Evolutionary conservation across 2,329 filamentous ascomycete genomes (phyloP).

Genomic region (Sclerotinia subarctica): DNA sequence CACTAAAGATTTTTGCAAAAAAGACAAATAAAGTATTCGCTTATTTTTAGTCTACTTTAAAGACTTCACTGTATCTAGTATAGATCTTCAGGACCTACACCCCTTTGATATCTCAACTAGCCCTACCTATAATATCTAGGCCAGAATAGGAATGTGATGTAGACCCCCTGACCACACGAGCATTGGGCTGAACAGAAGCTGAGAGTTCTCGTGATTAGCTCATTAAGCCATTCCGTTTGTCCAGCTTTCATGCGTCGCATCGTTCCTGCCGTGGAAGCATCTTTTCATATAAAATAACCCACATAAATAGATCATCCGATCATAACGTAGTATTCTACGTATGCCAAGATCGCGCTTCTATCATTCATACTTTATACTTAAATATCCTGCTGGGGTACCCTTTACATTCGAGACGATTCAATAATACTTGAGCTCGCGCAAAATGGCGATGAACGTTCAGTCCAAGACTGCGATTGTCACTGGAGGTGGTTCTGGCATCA

Average conservation of each 20-base stretch:
- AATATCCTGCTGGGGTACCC: neutral
- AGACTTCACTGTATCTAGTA: too few species aligned
- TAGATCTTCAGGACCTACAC: too few species aligned
- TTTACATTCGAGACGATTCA: neutral
- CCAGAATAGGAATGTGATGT: too few species aligned
- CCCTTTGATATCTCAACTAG: too few species aligned
- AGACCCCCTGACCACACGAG: too few species aligned
- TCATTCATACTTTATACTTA: neutral
- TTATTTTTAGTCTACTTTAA: too few species aligned
- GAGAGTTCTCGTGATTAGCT: neutral
- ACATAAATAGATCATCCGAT: neutral
- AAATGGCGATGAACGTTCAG: constrained; percentile 40
- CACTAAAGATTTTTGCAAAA: too few species aligned
- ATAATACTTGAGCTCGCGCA: neutral
- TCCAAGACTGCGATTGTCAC: constrained; percentile 52
- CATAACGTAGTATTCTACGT: neutral
- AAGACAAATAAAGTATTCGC: too few species aligned
- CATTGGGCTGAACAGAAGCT: neutral
- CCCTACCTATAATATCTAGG: too few species aligned
- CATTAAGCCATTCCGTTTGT: neutral
- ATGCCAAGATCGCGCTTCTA: neutral
- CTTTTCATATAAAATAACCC: neutral
- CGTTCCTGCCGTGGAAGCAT: neutral
- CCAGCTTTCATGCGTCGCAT: neutral
- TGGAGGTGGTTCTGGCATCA: constrained; percentile 53